Evolutionary conservation across 768 basidiomycete species (phyloP).

Genomic region (Chalciporus pseudorubinellus): DNA sequence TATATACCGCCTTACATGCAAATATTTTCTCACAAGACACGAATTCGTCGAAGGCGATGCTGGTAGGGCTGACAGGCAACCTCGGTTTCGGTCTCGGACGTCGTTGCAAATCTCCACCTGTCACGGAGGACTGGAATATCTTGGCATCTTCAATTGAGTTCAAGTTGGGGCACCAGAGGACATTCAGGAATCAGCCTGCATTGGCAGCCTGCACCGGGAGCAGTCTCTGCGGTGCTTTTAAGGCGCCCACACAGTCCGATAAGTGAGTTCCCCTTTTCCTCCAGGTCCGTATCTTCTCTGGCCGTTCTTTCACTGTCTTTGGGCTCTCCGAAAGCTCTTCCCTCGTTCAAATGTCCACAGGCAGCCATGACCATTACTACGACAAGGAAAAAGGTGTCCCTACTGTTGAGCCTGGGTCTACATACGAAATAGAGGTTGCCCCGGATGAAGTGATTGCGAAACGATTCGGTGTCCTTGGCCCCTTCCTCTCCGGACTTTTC

Average conservation of each 20-base stretch:
- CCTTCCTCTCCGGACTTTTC: slow-evolving; percentile 40
- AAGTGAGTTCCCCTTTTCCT: background rate
- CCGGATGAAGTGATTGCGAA: slow-evolving; percentile 28
- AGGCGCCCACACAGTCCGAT: background rate
- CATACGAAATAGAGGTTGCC: slow-evolving; percentile 19
- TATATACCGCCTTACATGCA: too few species aligned
- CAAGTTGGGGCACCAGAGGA: too few species aligned
- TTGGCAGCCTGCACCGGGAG: too few species aligned
- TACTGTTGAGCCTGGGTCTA: background rate
- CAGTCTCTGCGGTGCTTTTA: too few species aligned
- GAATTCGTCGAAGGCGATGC: too few species aligned
- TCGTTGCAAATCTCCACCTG: too few species aligned
- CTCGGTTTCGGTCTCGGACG: too few species aligned
- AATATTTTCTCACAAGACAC: too few species aligned
- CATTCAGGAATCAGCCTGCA: too few species aligned
- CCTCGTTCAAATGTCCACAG: slow-evolving; percentile 8
- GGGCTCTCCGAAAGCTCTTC: background rate
- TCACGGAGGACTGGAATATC: too few species aligned
- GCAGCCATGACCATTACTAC: background rate
- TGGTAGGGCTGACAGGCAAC: too few species aligned
- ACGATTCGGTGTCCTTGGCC: slow-evolving; percentile 31
- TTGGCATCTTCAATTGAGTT: too few species aligned
- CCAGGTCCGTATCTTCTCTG: background rate
- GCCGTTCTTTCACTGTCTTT: background rate
- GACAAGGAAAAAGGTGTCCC: slow-evolving; percentile 21